Percentiles rank a stretch among this genome's conserved stretches.
These are phyloP conservation scores for Marvania coccoides DNA, from an alignment of 139 green algal genomes.

Conservation along the genomic window DNA sequence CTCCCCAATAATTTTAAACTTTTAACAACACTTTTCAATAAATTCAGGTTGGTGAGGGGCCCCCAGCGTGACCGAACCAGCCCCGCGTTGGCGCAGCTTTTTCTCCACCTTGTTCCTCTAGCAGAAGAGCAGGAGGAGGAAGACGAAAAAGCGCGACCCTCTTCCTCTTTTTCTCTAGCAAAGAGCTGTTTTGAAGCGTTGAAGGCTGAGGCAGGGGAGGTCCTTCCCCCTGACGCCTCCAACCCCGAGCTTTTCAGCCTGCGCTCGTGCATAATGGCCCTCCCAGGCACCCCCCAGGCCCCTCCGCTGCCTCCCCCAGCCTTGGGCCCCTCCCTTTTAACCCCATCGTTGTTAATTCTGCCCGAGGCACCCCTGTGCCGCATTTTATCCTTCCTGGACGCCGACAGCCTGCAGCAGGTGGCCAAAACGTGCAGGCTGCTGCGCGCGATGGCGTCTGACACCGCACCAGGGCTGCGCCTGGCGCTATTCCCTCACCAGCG, in stretches of 20 bases:
- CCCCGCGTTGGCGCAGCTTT: background rate
- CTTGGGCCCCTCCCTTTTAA: no score
- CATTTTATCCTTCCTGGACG: slow-evolving; percentile 18
- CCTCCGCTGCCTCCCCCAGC: background rate
- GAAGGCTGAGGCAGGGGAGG: background rate
- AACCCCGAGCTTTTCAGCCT: no score
- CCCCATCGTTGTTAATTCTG: background rate
- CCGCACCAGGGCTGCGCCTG: slow-evolving; percentile 45
- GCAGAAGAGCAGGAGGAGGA: background rate
- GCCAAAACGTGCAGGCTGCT: slow-evolving; percentile 29
- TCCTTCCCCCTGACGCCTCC: background rate
- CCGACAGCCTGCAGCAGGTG: slow-evolving; percentile 14
- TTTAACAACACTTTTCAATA: no score
- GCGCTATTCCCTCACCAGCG: slow-evolving; percentile 58
- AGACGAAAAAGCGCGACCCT: background rate
- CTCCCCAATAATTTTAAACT: no score
- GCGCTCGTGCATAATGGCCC: background rate
- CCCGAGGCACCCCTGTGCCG: background rate
- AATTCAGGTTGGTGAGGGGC: background rate
- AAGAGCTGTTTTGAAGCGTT: background rate
- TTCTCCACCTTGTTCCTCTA: background rate
- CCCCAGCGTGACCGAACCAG: background rate
- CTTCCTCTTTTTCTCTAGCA: background rate
- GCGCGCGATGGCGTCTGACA: slow-evolving; percentile 15
- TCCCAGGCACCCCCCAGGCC: no score